phyloP scores from a whole-genome alignment of 306 rosid genomes.

The Cucumis melo region DNA sequence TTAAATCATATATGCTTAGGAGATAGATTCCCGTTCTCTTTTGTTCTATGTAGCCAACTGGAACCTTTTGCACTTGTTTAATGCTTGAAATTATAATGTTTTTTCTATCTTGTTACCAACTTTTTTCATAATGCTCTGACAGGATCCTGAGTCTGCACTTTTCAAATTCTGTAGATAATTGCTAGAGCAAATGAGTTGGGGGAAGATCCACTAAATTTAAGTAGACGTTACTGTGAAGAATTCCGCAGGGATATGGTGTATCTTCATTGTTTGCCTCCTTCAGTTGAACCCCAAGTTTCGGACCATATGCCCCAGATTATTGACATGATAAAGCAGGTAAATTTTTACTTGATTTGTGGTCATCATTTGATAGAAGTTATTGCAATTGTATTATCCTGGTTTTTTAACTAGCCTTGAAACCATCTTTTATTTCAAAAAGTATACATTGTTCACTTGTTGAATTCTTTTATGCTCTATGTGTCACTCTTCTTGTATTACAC shows the following conservation, averaged over 20 bases:
- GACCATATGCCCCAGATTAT: constrained; percentile 83
- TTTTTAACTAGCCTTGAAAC: background rate
- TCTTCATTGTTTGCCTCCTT: constrained; percentile 72
- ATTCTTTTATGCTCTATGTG: background rate
- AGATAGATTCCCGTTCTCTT: background rate
- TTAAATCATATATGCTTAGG: background rate
- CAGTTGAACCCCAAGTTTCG: constrained; percentile 83
- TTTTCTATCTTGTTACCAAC: constrained; percentile 33
- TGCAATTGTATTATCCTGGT: background rate
- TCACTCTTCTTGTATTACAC: background rate
- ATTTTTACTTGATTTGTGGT: background rate
- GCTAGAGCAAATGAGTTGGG: constrained; percentile 77
- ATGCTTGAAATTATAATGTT: constrained; percentile 7
- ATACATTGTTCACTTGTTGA: background rate
- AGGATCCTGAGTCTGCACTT: constrained; percentile 94
- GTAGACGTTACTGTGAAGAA: constrained; percentile 66
- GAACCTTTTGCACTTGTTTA: background rate
- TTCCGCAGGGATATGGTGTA: constrained; percentile 57
- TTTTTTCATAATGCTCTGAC: constrained; percentile 58
- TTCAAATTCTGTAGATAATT: constrained; percentile 94
- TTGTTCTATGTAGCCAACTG: background rate
- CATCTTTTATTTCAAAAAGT: background rate
- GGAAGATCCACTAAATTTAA: constrained; percentile 78
- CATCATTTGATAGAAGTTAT: background rate
- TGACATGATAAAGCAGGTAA: constrained; percentile 80